Conservation (phyloP, 352 stramenopile species). For the Globisporangium cylindrosporum region DNA sequence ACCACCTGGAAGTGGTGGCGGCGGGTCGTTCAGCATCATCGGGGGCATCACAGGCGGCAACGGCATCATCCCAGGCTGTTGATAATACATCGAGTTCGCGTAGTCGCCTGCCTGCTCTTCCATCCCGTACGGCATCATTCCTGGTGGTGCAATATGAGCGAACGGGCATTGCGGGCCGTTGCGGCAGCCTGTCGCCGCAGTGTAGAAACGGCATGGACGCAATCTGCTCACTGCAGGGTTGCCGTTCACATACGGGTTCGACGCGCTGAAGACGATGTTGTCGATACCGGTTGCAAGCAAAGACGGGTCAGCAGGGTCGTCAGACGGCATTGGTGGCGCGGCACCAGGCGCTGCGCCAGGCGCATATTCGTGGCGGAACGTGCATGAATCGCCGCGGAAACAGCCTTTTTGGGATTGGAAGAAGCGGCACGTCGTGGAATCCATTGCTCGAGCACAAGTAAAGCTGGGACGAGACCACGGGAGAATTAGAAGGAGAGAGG, state of each 20-base stretch:
- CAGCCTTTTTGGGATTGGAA: slow-evolving; percentile 71
- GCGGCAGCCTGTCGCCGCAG: slow-evolving; percentile 48
- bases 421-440: slow-evolving; percentile 51
- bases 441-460: slow-evolving; percentile 1
- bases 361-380: slow-evolving; percentile 50
- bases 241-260: slow-evolving; percentile 41
- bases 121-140: slow-evolving; percentile 20
- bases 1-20: slow-evolving; percentile 1
- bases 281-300: slow-evolving; percentile 3
- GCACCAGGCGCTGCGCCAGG: not conserved
- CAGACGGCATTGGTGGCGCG: not conserved
- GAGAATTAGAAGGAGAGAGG: not conserved
- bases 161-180: slow-evolving; percentile 65
- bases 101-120: slow-evolving; percentile 24
- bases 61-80: slow-evolving; percentile 9
- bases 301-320: not conserved
- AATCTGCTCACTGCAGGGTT: slow-evolving; percentile 6
- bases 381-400: slow-evolving; percentile 61
- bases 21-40: slow-evolving; percentile 24
- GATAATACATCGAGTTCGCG: slow-evolving; percentile 22
- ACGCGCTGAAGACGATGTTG: slow-evolving; percentile 21
- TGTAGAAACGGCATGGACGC: slow-evolving; percentile 60
- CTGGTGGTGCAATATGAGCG: slow-evolving; percentile 27
- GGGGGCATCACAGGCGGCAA: slow-evolving; percentile 26
- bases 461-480: not conserved